Conservation (phyloP, 805 yeast genomes). For the Yamadazyma paraphyllophila region DNA sequence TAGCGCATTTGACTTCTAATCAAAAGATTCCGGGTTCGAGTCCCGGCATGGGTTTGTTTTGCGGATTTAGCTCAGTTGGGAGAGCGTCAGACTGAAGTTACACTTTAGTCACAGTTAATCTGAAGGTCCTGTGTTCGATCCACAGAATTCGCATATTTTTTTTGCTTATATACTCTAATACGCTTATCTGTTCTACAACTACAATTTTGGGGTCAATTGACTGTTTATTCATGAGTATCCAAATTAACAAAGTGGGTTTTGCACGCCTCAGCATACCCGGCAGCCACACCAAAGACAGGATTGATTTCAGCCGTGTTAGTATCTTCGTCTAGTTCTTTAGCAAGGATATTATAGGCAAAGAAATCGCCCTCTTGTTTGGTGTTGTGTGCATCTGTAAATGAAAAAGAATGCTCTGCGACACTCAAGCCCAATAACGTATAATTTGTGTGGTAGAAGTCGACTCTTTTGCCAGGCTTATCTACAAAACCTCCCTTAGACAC, state of each 20-base stretch:
- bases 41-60: conserved; percentile 43
- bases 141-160: conserved; percentile 58
- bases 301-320: conserved; percentile 19
- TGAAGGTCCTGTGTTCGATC: conserved; percentile 85
- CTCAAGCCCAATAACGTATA: conserved; percentile 79
- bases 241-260: conserved; percentile 10
- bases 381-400: conserved; percentile 4
- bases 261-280: conserved; percentile 33
- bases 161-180: neutral
- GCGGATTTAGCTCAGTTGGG: conserved; percentile 40
- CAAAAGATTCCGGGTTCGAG: conserved; percentile 67
- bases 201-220: no score
- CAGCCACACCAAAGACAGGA: conserved; percentile 30
- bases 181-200: no score
- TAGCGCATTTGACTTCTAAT: conserved; percentile 67
- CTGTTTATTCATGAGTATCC: neutral
- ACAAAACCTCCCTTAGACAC: conserved; percentile 66
- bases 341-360: conserved; percentile 19
- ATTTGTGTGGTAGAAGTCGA: conserved; percentile 91
- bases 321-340: conserved; percentile 11
- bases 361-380: neutral
- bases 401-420: conserved; percentile 47
- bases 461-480: conserved; percentile 80
- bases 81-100: conserved; percentile 38
- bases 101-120: conserved; percentile 43